phyloP scores from a whole-genome alignment of 192 early-diverging fungal genomes.

The Coemansia sp. region DNA sequence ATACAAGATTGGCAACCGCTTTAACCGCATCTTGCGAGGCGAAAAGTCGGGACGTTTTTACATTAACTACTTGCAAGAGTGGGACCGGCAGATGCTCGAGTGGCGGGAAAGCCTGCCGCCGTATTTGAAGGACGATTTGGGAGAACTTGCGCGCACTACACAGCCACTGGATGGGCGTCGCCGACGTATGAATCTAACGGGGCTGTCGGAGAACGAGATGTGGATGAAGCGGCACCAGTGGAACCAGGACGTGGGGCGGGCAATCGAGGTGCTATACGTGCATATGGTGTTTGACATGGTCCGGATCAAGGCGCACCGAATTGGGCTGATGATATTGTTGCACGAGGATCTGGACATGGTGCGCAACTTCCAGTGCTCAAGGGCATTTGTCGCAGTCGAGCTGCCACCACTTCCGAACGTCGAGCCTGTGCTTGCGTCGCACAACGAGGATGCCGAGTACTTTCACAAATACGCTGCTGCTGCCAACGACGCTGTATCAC shows the following conservation, averaged over 20 bases:
- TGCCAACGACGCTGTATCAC: conserved; percentile 29
- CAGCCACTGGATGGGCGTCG: conserved; percentile 46
- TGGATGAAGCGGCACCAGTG: conserved; percentile 58
- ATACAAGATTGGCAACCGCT: conserved; percentile 56
- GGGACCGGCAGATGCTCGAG: conserved; percentile 58
- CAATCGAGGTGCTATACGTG: conserved; percentile 54
- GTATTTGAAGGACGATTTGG: conserved; percentile 38
- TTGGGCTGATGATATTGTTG: conserved; percentile 53
- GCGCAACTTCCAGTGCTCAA: conserved; percentile 57
- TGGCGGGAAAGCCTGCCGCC: conserved; percentile 49
- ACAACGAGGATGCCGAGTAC: conserved; percentile 40
- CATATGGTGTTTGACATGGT: conserved; percentile 55
- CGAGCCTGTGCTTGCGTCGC: conserved; percentile 21
- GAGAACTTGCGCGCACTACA: conserved; percentile 42
- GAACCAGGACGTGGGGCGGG: conserved; percentile 50
- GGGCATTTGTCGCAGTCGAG: conserved; percentile 35
- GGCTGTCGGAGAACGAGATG: conserved; percentile 55
- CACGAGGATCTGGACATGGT: conserved; percentile 56
- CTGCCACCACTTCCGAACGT: conserved; percentile 22
- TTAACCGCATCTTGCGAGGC: conserved; percentile 52
- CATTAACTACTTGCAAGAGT: conserved; percentile 52
- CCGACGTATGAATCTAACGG: conserved; percentile 51
- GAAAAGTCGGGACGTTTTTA: conserved; percentile 46
- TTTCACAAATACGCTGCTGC: conserved; percentile 29
- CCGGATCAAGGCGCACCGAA: conserved; percentile 54